Evolutionary conservation across 2,329 filamentous ascomycete species (phyloP), one percentile per base, ranked within the genome.

Genomic region (Aspergillus glaucus): DNA sequence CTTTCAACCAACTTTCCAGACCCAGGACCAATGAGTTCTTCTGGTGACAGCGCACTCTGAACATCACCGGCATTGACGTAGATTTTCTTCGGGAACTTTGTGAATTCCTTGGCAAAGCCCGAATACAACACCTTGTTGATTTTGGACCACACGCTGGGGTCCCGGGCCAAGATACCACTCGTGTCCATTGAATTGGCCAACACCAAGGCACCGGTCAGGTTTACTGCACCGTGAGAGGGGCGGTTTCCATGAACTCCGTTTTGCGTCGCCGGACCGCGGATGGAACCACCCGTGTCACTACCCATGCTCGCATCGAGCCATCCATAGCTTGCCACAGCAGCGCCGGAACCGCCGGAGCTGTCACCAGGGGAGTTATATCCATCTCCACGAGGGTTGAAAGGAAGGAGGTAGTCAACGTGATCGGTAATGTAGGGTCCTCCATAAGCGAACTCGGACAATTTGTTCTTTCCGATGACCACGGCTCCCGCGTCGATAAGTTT

Each of bases 191-290:
- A 60, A 0, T 66, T 58, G 0, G 65, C 65, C 1, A 77, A 55
- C 0, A 74, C 70, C 51, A 76, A 64, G 3, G 71, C 72, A 2
- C 67, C 55, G n/a, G 73, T 69, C 0, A 77, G 60, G 0, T 54
- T 55, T 3, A 76, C 69, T 3, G 73, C 58, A 0, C 62, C 69
- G 5, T 72, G 69, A 42, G 68, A 69, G 0, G 75, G 75, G 0
- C 75, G 63, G 46, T 78, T 78, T 2, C 76, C 75, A 47, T 73
- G 79, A 3, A 75, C 55, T 3, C 76, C 77, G 55, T 79, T 73
- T 0, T 73, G 70, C 45, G 73, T 65, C 0, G 72, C 64, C 0
- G 78, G 77, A 5, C 67, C 67, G 15, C 78, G 71, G 36, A 80
- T 74, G 22, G 58, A 61, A 10, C 58, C 58, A 21, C 58, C 58